Evolutionary conservation across 164 flowering plant genomes (phyloP).

Genomic region (Nelumbo lutea): DNA sequence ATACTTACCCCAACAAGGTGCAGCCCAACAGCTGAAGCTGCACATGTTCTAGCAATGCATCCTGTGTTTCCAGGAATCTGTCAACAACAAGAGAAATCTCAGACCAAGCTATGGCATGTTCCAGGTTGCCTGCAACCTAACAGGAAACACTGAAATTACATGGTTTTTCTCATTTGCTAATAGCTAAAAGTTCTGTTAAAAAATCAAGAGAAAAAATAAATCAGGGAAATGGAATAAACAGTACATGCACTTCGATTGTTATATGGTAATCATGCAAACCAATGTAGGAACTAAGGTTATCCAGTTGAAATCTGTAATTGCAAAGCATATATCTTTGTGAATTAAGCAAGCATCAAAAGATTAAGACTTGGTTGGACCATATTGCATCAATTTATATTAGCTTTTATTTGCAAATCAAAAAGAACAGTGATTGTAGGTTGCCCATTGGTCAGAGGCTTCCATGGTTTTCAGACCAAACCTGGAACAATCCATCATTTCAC

Average conservation of each 20-base stretch:
- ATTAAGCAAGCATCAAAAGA: not conserved
- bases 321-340: not conserved
- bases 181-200: too few relatives aligned
- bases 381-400: too few relatives aligned
- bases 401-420: too few relatives aligned
- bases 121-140: slow-evolving; percentile 27
- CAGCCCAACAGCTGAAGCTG: slow-evolving; percentile 87
- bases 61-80: slow-evolving; percentile 99
- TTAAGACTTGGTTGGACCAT: too few relatives aligned
- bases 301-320: not conserved
- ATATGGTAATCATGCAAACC: not conserved
- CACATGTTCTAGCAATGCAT: slow-evolving; percentile 93
- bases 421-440: too few relatives aligned
- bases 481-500: too few relatives aligned
- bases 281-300: not conserved
- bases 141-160: not conserved
- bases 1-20: slow-evolving; percentile 77
- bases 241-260: not conserved
- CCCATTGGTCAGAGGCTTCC: too few relatives aligned
- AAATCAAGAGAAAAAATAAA: not conserved
- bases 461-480: too few relatives aligned
- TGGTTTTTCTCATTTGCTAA: not conserved
- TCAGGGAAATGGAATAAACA: not conserved
- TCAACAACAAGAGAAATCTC: slow-evolving; percentile 37
- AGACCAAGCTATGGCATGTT: slow-evolving; percentile 22